These are phyloP conservation scores for Cercospora sp. DNA, from an alignment of 2,329 filamentous ascomycete genomes.

Conservation along the genomic window DNA sequence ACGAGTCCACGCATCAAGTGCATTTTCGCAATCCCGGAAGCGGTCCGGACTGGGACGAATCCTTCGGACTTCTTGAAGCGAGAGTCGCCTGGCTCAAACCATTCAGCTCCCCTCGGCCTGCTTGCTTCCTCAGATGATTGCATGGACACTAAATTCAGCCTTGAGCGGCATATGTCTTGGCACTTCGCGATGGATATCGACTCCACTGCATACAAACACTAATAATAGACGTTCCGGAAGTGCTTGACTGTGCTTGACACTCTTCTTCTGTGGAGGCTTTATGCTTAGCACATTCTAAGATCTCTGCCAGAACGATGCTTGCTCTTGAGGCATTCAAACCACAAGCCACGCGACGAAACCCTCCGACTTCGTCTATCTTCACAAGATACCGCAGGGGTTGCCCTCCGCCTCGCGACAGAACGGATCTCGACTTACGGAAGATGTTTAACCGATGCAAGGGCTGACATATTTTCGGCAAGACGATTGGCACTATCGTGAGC, in stretches of 20 bases:
- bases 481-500: neutral
- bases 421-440: neutral
- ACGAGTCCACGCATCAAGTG: neutral
- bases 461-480: constrained; percentile 1
- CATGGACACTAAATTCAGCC: neutral
- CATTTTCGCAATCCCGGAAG: neutral
- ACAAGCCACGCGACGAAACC: neutral
- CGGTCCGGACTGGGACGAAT: neutral
- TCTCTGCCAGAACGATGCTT: neutral
- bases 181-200: neutral
- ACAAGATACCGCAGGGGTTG: neutral
- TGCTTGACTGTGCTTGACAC: constrained; percentile 1
- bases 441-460: neutral
- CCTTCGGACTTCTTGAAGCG: constrained; percentile 5
- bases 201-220: neutral
- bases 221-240: constrained; percentile 1
- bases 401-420: neutral
- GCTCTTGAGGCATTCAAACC: neutral
- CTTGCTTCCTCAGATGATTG: neutral
- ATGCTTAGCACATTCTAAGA: neutral
- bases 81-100: neutral
- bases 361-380: neutral
- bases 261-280: neutral
- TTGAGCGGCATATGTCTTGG: neutral
- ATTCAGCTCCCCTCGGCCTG: neutral